These are phyloP conservation scores for Lasiosphaeria ovina DNA, from an alignment of 495 filamentous ascomycete genomes.

Conservation along the genomic window DNA sequence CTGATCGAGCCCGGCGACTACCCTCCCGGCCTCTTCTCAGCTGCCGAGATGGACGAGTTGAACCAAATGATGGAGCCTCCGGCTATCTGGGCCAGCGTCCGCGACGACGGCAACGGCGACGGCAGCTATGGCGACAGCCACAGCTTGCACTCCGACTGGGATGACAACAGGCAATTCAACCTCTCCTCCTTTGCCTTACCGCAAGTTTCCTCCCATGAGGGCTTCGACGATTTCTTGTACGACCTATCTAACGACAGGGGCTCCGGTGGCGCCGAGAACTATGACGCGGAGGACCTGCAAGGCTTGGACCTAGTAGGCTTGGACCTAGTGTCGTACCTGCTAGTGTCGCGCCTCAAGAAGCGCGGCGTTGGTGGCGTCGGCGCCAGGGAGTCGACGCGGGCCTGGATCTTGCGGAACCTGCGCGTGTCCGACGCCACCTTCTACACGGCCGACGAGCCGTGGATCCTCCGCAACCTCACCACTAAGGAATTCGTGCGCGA, in stretches of 20 bases:
- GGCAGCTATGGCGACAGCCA: too few species aligned
- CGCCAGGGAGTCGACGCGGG: slow-evolving; percentile 5
- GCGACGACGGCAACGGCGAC: too few species aligned
- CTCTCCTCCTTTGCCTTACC: slow-evolving; percentile 4
- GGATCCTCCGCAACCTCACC: slow-evolving; percentile 34
- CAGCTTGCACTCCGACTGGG: too few species aligned
- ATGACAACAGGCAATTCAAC: neutral
- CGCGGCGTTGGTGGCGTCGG: neutral
- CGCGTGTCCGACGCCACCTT: slow-evolving; percentile 12
- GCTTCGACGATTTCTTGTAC: too few species aligned
- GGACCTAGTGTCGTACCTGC: too few species aligned
- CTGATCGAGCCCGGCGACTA: slow-evolving; percentile 6
- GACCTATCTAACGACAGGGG: neutral
- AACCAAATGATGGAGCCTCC: neutral
- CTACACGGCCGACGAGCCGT: slow-evolving; percentile 25
- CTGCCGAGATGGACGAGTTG: slow-evolving; percentile 7
- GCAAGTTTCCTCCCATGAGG: neutral
- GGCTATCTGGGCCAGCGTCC: too few species aligned
- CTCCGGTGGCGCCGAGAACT: too few species aligned
- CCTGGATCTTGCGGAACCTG: slow-evolving; percentile 3
- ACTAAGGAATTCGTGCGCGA: slow-evolving; percentile 29
- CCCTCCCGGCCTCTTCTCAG: slow-evolving; percentile 8
- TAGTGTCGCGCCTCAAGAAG: too few species aligned
- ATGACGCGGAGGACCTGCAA: too few species aligned
- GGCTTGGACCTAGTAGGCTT: too few species aligned